A percentile compares a stretch with the other conserved stretches of the same genome.
Evolutionary conservation across 1,284 basidiomycete species (phyloP).

Genomic region (Naganishia sp.): DNA sequence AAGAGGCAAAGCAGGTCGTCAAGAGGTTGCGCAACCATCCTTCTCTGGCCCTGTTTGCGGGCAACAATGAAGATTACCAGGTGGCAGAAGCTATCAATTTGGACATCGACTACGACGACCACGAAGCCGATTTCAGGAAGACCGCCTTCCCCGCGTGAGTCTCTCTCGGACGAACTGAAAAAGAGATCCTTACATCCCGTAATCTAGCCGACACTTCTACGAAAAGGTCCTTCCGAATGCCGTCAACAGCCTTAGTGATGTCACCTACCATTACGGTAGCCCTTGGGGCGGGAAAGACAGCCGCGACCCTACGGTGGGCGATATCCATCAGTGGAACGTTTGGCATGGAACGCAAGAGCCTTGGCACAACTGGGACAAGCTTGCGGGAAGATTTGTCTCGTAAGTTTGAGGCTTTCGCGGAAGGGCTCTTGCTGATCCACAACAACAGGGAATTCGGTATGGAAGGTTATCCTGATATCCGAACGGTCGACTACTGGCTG

Average conservation of each 20-base stretch:
- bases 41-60: constrained; percentile 77
- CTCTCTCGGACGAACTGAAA: neutral
- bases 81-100: constrained; percentile 74
- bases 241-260: constrained; percentile 64
- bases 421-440: neutral
- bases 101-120: constrained; percentile 77
- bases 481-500: constrained; percentile 81
- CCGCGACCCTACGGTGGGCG: constrained; percentile 73
- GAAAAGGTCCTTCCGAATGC: constrained; percentile 75
- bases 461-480: constrained; percentile 78
- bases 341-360: constrained; percentile 83
- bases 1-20: constrained; percentile 57
- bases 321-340: constrained; percentile 85
- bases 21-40: constrained; percentile 57
- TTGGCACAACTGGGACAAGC: constrained; percentile 84
- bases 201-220: constrained; percentile 69
- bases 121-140: constrained; percentile 74
- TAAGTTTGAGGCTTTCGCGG: constrained; percentile 49
- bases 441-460: constrained; percentile 31
- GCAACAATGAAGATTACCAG: constrained; percentile 76
- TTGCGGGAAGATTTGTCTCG: constrained; percentile 84
- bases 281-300: constrained; percentile 80
- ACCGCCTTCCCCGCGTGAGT: constrained; percentile 73
- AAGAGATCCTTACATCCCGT: neutral
- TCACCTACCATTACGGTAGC: constrained; percentile 77